phyloP scores from a whole-genome alignment of 140 eudicot genomes.

The Bidens hawaiensis region DNA sequence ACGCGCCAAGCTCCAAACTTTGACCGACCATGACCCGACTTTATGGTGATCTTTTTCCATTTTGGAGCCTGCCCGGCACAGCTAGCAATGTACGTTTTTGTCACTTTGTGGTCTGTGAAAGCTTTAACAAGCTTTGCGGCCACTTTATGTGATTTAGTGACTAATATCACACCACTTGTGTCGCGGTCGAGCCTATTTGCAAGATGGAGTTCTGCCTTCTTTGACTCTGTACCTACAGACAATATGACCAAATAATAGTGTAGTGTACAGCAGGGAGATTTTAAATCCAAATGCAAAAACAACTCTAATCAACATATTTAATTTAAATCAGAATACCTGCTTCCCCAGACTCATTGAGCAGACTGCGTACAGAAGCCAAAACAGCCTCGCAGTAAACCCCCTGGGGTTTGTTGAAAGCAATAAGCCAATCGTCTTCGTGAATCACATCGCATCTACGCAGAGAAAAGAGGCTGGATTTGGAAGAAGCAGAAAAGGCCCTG shows the following conservation, averaged over 20 bases:
- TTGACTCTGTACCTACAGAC: constrained; percentile 33
- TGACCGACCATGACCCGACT: constrained; percentile 98
- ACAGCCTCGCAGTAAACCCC: constrained; percentile 88
- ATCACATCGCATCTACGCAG: constrained; percentile 49
- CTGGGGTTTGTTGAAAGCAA: constrained; percentile 80
- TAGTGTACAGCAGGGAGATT: not conserved
- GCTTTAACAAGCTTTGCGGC: constrained; percentile 97
- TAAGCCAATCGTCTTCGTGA: constrained; percentile 80
- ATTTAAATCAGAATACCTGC: no score
- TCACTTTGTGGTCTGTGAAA: constrained; percentile 82
- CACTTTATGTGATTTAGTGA: constrained; percentile 89
- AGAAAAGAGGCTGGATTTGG: constrained; percentile 59
- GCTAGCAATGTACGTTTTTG: constrained; percentile 73
- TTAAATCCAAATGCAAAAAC: no score
- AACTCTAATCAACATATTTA: no score
- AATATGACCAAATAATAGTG: not conserved
- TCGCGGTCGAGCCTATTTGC: constrained; percentile 98
- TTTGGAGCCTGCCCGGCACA: constrained; percentile 68
- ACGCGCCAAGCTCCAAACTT: constrained; percentile 98
- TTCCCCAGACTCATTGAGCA: constrained; percentile 31
- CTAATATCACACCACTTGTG: constrained; percentile 80
- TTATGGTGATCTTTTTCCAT: constrained; percentile 52
- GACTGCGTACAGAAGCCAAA: constrained; percentile 52
- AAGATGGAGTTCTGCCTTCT: constrained; percentile 68
- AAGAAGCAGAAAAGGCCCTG: constrained; percentile 86